Percentiles rank a stretch among this genome's conserved stretches.
Conservation (phyloP, 2,329 filamentous ascomycete genomes). For the Colletotrichum acutatum region DNA sequence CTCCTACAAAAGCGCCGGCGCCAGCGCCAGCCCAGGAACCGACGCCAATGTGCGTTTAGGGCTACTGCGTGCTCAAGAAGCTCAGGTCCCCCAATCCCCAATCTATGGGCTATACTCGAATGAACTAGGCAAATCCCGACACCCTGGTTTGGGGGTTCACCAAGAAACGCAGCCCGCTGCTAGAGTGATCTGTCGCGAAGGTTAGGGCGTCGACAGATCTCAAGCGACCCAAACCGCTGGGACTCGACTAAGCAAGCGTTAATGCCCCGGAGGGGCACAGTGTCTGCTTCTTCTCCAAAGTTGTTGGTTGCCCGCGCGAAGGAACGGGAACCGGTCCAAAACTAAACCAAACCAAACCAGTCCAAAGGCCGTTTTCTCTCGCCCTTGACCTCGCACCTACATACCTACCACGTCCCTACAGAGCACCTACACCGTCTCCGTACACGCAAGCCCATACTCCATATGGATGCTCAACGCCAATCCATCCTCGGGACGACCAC, state of each 20-base stretch:
- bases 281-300: slow-evolving; percentile 21
- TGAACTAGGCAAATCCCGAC: slow-evolving; percentile 34
- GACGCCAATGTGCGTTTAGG: slow-evolving; percentile 28
- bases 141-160: slow-evolving; percentile 38
- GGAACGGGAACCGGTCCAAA: not conserved
- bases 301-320: slow-evolving; percentile 22
- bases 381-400: slow-evolving; percentile 22
- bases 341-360: slow-evolving; percentile 5
- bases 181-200: slow-evolving; percentile 37
- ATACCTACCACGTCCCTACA: not conserved
- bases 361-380: slow-evolving; percentile 23
- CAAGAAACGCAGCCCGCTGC: slow-evolving; percentile 37
- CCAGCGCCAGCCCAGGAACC: slow-evolving; percentile 13
- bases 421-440: not conserved
- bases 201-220: slow-evolving; percentile 38
- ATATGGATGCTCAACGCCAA: not conserved
- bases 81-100: slow-evolving; percentile 22
- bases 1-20: not conserved
- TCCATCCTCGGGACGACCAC: slow-evolving; percentile 18
- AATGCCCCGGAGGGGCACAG: slow-evolving; percentile 36
- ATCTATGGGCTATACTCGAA: slow-evolving; percentile 25
- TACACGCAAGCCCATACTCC: not conserved
- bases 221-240: slow-evolving; percentile 37
- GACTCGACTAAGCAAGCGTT: slow-evolving; percentile 37
- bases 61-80: slow-evolving; percentile 1